phyloP scores from a whole-genome alignment of 139 green algal genomes.

The Protoeuglena noctilucae region DNA sequence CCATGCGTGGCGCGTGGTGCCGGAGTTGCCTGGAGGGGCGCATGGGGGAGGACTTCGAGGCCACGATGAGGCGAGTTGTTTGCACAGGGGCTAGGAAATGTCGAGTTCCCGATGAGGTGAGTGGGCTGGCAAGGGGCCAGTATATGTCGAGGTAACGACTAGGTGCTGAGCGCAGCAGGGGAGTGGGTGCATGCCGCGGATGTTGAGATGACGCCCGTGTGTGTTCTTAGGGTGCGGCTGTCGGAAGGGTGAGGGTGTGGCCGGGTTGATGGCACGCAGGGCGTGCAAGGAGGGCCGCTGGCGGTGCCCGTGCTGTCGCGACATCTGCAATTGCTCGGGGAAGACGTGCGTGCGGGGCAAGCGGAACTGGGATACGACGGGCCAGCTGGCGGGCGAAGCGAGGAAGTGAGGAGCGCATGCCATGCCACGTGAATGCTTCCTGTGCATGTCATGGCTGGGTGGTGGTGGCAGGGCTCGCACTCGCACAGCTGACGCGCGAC shows the following conservation, averaged over 20 bases:
- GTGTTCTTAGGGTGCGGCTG: too few species aligned
- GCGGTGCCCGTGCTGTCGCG: conserved; percentile 35
- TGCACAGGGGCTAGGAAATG: neutral
- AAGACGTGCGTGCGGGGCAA: conserved; percentile 24
- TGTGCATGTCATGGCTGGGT: neutral
- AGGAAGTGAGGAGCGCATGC: neutral
- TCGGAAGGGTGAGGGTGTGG: too few species aligned
- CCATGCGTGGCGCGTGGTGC: conserved; percentile 26
- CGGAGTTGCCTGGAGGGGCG: conserved; percentile 32
- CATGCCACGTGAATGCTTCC: neutral
- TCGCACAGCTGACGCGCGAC: neutral
- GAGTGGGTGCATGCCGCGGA: neutral
- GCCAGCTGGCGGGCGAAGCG: conserved; percentile 32
- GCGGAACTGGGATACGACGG: conserved; percentile 20
- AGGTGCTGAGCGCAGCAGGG: neutral
- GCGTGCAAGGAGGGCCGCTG: conserved; percentile 14
- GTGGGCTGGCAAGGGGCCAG: neutral
- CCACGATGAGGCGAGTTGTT: neutral
- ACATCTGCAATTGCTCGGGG: conserved; percentile 49
- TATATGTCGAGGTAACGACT: neutral
- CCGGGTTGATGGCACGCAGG: too few species aligned
- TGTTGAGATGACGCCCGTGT: neutral
- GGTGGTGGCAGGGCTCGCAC: neutral
- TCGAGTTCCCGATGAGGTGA: neutral
- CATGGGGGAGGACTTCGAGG: conserved; percentile 43